phyloP scores from a whole-genome alignment of 768 basidiomycete species.

The Leccinum imitatum region DNA sequence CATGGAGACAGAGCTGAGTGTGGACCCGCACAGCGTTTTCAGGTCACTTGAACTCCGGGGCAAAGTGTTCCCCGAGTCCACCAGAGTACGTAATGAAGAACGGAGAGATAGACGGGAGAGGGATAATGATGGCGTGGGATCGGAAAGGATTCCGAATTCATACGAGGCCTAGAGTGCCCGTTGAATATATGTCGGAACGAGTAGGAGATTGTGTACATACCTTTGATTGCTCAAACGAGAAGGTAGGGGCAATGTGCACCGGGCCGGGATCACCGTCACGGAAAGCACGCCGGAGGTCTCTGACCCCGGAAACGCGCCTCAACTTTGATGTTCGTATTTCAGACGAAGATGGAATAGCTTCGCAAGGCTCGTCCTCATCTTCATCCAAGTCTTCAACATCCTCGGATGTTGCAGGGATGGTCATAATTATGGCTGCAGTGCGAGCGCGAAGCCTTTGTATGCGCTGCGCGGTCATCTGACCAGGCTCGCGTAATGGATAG shows the following conservation, averaged over 20 bases:
- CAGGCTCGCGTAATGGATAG: conserved; percentile 23
- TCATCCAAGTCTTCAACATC: conserved; percentile 3
- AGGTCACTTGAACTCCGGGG: conserved; percentile 10
- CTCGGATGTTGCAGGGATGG: conserved; percentile 30
- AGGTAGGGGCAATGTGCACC: conserved; percentile 7
- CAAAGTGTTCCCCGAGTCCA: conserved; percentile 11
- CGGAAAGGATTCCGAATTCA: conserved; percentile 22
- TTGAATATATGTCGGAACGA: conserved; percentile 4
- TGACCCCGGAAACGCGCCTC: conserved; percentile 24
- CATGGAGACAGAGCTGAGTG: conserved; percentile 22
- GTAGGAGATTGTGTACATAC: conserved; percentile 6
- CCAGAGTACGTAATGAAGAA: conserved; percentile 28
- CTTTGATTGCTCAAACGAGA: conserved; percentile 16
- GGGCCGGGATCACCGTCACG: conserved; percentile 10
- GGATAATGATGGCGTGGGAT: conserved; percentile 5
- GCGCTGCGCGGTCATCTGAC: conserved; percentile 26
- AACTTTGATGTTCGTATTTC: conserved; percentile 13
- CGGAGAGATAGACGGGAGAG: conserved; percentile 14
- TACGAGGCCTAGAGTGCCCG: conserved; percentile 15
- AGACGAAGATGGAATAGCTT: background rate
- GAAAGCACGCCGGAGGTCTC: conserved; percentile 29
- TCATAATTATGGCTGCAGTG: conserved; percentile 26
- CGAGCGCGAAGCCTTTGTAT: conserved; percentile 27
- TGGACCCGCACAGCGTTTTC: conserved; percentile 22
- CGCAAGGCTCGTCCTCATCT: conserved; percentile 4